Evolutionary conservation across 208 protist species (phyloP).

Genomic region (Porcisia deanei): DNA sequence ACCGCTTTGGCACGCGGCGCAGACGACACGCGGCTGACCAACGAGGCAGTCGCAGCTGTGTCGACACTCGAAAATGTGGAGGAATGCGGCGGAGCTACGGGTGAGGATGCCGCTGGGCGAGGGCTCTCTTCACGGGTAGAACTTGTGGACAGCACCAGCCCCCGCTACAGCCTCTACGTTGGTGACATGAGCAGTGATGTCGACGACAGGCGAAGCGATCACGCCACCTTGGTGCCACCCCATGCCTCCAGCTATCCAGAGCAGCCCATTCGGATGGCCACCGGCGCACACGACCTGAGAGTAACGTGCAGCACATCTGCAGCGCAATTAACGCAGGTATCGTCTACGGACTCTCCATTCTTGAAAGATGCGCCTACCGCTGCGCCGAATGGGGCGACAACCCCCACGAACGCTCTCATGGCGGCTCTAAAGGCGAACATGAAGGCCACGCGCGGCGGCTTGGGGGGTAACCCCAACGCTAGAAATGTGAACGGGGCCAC

Average conservation of each 20-base stretch:
- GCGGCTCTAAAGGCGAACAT: not conserved
- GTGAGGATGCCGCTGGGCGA: not conserved
- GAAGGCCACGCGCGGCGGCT: not conserved
- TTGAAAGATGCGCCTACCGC: not conserved
- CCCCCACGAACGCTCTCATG: not conserved
- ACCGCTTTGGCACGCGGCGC: not conserved
- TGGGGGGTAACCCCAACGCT: not conserved
- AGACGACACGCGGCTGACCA: not conserved
- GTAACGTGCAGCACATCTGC: not conserved
- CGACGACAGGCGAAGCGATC: not conserved
- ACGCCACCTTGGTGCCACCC: not conserved
- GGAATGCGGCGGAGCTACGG: not conserved
- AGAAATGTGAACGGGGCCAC: constrained; percentile 6
- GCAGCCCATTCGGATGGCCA: not conserved
- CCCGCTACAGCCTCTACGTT: not conserved
- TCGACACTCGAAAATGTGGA: not conserved
- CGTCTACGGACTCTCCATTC: not conserved
- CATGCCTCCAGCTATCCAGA: not conserved
- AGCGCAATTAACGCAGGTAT: not conserved
- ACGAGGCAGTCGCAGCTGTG: not conserved
- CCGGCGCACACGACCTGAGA: not conserved
- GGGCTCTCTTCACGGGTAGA: not conserved
- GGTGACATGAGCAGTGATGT: not conserved
- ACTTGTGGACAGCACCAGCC: not conserved
- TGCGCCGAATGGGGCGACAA: not conserved